Conservation (phyloP, 257 asterid genomes). For the Ilex aquifolium region DNA sequence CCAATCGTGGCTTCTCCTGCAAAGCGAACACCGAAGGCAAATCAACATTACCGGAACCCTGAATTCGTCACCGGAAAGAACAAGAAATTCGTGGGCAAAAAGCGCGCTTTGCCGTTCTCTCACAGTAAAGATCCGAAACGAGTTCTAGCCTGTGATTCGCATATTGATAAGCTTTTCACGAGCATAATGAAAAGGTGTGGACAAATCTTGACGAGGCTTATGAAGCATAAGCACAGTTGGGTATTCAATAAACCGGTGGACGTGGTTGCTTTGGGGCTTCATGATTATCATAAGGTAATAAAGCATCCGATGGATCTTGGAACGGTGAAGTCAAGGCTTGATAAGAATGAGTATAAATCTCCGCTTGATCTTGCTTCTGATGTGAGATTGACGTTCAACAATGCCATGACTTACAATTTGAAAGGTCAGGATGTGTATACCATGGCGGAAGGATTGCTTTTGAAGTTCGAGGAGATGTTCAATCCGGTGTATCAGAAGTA, state of each 20-base stretch:
- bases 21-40: not conserved
- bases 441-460: constrained; percentile 17
- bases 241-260: constrained; percentile 28
- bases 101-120: constrained; percentile 6
- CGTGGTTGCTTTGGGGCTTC: constrained; percentile 13
- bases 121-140: constrained; percentile 8
- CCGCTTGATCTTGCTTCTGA: constrained; percentile 28
- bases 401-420: constrained; percentile 27
- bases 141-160: not conserved
- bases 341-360: constrained; percentile 13
- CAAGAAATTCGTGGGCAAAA: constrained; percentile 10
- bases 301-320: constrained; percentile 39
- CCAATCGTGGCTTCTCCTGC: not conserved
- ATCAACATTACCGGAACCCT: not conserved
- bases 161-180: constrained; percentile 2
- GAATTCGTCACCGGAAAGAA: not conserved
- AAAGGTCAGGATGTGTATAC: constrained; percentile 19
- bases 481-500: constrained; percentile 13
- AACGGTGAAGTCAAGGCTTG: constrained; percentile 21
- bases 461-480: constrained; percentile 17
- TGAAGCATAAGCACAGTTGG: constrained; percentile 15
- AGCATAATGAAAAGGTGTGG: constrained; percentile 22
- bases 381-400: constrained; percentile 32
- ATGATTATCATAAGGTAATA: constrained; percentile 22
- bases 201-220: constrained; percentile 16